These are phyloP conservation scores for Paecilomyces fulvus DNA, from an alignment of 2,329 filamentous ascomycete genomes.

Conservation along the genomic window DNA sequence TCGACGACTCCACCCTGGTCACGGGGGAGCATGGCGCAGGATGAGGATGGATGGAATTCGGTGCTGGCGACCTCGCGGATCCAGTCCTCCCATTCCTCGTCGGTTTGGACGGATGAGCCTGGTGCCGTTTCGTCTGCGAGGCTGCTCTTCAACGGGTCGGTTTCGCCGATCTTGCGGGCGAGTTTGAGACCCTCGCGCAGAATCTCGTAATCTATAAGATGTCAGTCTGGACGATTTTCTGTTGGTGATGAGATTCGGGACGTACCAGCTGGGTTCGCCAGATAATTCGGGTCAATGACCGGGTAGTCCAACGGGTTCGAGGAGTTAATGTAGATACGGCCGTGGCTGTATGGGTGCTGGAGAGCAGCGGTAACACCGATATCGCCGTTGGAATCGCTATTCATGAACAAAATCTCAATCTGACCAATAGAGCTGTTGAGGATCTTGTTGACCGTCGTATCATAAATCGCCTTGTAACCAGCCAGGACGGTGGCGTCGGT, in stretches of 20 bases:
- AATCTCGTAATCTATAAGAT: conserved; percentile 13
- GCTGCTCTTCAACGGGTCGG: conserved; percentile 11
- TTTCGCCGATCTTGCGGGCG: conserved; percentile 15
- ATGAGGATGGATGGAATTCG: conserved; percentile 18
- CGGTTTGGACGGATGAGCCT: conserved; percentile 12
- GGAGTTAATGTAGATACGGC: conserved; percentile 22
- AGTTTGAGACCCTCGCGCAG: conserved; percentile 19
- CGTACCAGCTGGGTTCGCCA: conserved; percentile 16
- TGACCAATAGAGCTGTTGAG: conserved; percentile 16
- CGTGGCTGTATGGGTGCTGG: conserved; percentile 22
- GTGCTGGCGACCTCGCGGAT: conserved; percentile 11
- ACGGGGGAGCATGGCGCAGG: conserved; percentile 21
- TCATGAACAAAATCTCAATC: conserved; percentile 21
- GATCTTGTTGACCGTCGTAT: conserved; percentile 16
- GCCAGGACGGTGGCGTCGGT: conserved; percentile 15
- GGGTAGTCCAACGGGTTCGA: conserved; percentile 20
- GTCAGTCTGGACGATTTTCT: conserved; percentile 2
- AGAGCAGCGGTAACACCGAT: conserved; percentile 19
- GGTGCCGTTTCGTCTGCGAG: conserved; percentile 15
- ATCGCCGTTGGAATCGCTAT: conserved; percentile 18
- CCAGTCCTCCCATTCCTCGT: conserved; percentile 17
- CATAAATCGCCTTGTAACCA: conserved; percentile 20
- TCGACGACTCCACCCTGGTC: conserved; percentile 19
- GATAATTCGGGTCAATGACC: conserved; percentile 21
- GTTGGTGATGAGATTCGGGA: background rate